Evolutionary conservation across 2,329 filamentous ascomycete species (phyloP), one percentile per base, ranked within the genome.

Genomic region (Fusarium udum): DNA sequence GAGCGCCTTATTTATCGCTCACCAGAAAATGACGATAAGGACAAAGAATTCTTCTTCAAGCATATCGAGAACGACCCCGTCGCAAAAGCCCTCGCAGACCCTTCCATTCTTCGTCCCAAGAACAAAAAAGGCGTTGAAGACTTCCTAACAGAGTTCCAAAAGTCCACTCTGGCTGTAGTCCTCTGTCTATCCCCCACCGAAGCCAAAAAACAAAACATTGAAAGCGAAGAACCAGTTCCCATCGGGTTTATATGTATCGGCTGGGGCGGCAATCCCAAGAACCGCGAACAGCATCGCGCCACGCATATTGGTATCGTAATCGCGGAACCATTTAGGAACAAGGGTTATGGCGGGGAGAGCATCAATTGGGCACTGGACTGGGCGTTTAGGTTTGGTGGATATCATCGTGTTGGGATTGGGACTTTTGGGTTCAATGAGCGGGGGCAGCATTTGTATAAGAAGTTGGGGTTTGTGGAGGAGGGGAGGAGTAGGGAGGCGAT

Each of bases 321-420:
- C 10, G 70, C 81, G 5, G 72, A 77, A 0, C 13, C 63, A 0
- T 81, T 82, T 58, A 83, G 85, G 61, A 78, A 79, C 1, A 71
- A 80, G 26, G 85, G 86, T 0, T 87, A 87, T 61, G 86, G 86
- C 3, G 74, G 71, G 12, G 86, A 87, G 71, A 83, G 84, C 2
- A 84, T 88, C 49, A 78, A 79, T 32, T 88, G 85, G 85, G 82
- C 77, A 1, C 70, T 87, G 7, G 80, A 84, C 31, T 87, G 85
- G 82, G 83, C 83, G 0, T 88, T 88, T 69, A 71, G 75, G 11
- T 78, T 78, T n/a, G 84, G 80, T 2, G 83, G 83, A 1, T 73
- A 86, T 76, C 86, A 88, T 68, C 78, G 83, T 9, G 82, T 88
- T 24, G 77, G 73, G 16, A 80, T 88, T 12, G 72, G 75, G 7